Conservation (phyloP, 371 early-diverging fungal genomes). For the Syncephalastrum monosporum region DNA sequence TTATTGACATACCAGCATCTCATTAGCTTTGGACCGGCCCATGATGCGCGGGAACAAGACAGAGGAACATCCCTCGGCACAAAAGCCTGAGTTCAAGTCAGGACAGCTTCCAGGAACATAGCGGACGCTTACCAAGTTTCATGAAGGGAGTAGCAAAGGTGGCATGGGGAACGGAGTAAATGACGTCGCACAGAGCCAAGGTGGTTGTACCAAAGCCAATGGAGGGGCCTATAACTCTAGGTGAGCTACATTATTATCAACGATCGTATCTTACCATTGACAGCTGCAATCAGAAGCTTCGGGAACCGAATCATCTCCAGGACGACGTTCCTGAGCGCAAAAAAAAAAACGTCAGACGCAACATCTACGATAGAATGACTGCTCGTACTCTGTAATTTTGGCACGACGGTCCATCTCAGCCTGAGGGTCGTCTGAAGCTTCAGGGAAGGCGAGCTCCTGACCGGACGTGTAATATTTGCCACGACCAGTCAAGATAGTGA, state of each 20-base stretch:
- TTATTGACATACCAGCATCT: conserved; percentile 50
- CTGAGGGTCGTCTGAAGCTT: conserved; percentile 3
- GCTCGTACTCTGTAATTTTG: no score
- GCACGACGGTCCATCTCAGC: background rate
- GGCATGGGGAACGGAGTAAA: conserved; percentile 61
- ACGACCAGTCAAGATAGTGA: conserved; percentile 65
- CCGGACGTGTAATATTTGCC: conserved; percentile 71
- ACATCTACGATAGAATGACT: background rate
- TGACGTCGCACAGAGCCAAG: conserved; percentile 68
- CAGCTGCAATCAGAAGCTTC: conserved; percentile 69
- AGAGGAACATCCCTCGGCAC: conserved; percentile 72
- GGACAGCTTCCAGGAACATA: no score
- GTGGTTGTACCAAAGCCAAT: conserved; percentile 72
- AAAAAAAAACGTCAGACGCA: background rate
- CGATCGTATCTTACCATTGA: conserved; percentile 52
- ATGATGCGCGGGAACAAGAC: conserved; percentile 59
- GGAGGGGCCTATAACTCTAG: conserved; percentile 48
- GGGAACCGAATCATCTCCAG: conserved; percentile 64
- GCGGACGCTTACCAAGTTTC: conserved; percentile 50
- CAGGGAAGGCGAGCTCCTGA: conserved; percentile 44
- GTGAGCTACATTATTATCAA: background rate
- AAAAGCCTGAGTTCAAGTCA: conserved; percentile 33
- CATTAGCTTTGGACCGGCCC: conserved; percentile 61
- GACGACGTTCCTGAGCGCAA: conserved; percentile 43
- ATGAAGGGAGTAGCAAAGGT: conserved; percentile 70